phyloP scores from a whole-genome alignment of 495 filamentous ascomycete species.

The Hyaloscypha variabilis region DNA sequence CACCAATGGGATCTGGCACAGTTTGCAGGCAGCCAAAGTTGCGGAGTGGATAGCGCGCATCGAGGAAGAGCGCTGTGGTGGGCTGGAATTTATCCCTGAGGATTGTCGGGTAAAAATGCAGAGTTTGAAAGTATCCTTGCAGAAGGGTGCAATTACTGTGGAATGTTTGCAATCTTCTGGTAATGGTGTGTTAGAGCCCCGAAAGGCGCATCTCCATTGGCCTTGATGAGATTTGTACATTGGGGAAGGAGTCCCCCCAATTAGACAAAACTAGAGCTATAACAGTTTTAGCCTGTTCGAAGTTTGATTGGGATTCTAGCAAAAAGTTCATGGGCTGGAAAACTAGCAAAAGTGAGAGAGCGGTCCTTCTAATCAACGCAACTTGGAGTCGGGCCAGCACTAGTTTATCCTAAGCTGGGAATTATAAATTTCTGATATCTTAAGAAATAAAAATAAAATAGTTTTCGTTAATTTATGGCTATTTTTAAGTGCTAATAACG shows the following conservation, averaged over 20 bases:
- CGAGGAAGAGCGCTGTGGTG: conserved; percentile 21
- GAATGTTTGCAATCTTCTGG: conserved; percentile 27
- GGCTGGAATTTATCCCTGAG: conserved; percentile 13
- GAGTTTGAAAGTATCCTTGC: conserved; percentile 20
- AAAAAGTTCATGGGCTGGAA: not conserved
- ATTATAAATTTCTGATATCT: not conserved
- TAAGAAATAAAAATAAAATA: no score
- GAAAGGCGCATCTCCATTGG: conserved; percentile 21
- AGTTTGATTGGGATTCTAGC: conserved; percentile 4
- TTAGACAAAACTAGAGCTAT: conserved; percentile 2
- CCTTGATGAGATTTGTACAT: conserved; percentile 16
- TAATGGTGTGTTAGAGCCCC: conserved; percentile 23
- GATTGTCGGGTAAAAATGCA: conserved; percentile 22
- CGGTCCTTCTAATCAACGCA: not conserved
- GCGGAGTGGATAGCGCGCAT: conserved; percentile 25
- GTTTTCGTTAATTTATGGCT: not conserved
- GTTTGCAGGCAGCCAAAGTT: conserved; percentile 26
- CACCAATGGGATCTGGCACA: conserved; percentile 25
- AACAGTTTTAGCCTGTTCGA: not conserved
- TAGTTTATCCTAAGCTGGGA: conserved; percentile 4
- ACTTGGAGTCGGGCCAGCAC: not conserved
- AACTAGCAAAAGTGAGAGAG: conserved; percentile 6
- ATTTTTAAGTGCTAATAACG: conserved; percentile 2
- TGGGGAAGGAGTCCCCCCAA: not conserved
- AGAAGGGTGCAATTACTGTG: conserved; percentile 20